Evolutionary conservation across 768 basidiomycete species (phyloP).

Genomic region (Calocera viscosa): DNA sequence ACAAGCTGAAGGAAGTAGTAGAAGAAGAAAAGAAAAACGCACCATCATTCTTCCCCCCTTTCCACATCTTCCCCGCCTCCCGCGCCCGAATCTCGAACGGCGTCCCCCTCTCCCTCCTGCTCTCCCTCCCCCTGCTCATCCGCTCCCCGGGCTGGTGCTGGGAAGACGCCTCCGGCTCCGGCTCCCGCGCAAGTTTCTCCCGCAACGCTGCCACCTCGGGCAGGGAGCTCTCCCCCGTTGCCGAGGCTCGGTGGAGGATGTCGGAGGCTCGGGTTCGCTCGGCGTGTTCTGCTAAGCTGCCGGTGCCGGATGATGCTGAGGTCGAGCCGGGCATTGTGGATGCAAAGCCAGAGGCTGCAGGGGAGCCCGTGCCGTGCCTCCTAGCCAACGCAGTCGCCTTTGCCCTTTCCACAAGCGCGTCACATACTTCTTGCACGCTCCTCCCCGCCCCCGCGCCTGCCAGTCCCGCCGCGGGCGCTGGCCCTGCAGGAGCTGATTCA

Average conservation of each 20-base stretch:
- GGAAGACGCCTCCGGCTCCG: not conserved
- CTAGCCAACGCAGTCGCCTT: not conserved
- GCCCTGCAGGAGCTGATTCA: no score
- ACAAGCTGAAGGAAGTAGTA: not conserved
- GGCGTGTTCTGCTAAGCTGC: constrained; percentile 1
- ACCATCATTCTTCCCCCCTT: constrained; percentile 82
- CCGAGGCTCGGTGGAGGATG: no score
- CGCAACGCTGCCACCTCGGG: no score
- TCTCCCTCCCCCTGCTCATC: constrained; percentile 9
- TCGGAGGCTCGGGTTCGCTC: no score
- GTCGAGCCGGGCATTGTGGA: not conserved
- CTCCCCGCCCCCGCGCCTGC: not conserved
- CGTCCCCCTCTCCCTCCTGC: constrained; percentile 36
- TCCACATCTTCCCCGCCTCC: constrained; percentile 57
- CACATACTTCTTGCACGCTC: not conserved
- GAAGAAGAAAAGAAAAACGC: constrained; percentile 19
- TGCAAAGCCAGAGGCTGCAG: not conserved
- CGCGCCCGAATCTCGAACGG: constrained; percentile 77
- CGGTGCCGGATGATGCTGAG: not conserved
- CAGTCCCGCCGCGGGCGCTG: not conserved
- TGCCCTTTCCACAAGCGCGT: not conserved
- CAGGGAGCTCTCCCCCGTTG: no score
- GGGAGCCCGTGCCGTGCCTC: not conserved
- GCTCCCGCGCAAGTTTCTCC: not conserved
- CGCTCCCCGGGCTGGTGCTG: constrained; percentile 7